Conservation (phyloP, 2,329 filamentous ascomycete species). For the Trichoderma lentiforme region DNA sequence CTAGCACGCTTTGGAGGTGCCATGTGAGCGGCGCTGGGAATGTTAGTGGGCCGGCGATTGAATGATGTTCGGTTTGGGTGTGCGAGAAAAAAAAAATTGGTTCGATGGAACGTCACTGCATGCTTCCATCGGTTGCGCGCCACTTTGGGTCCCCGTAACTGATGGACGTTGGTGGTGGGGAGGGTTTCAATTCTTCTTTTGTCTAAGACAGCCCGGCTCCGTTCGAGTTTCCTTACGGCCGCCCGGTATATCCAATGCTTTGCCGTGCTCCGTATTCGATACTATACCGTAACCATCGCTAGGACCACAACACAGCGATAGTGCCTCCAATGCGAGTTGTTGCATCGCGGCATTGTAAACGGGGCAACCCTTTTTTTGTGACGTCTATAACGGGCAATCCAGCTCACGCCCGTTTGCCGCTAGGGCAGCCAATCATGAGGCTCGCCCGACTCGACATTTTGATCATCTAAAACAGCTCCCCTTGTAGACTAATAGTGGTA, state of each 20-base stretch:
- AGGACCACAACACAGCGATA: not conserved
- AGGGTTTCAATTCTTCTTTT: not conserved
- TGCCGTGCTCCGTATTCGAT: not conserved
- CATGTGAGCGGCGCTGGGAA: conserved; percentile 13
- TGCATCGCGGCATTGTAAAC: not conserved
- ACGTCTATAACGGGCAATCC: not conserved
- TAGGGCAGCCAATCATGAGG: not conserved
- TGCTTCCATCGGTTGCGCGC: conserved; percentile 11
- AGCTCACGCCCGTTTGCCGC: not conserved
- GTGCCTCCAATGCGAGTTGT: not conserved
- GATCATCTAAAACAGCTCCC: not conserved
- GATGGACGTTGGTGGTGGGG: not conserved
- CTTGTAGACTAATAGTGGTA: not conserved
- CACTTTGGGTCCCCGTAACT: not conserved
- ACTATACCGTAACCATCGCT: not conserved
- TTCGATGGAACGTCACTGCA: conserved; percentile 27
- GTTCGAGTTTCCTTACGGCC: not conserved
- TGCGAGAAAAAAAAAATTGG: conserved; percentile 2
- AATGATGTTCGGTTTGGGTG: not conserved
- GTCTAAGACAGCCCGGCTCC: not conserved
- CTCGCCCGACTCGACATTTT: not conserved
- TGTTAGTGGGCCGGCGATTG: not conserved
- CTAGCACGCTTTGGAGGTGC: conserved; percentile 6
- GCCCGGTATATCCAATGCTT: not conserved
- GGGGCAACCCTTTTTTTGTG: not conserved